Conservation (phyloP, 441 rosid genomes). For the Francoa sonchifolia region DNA sequence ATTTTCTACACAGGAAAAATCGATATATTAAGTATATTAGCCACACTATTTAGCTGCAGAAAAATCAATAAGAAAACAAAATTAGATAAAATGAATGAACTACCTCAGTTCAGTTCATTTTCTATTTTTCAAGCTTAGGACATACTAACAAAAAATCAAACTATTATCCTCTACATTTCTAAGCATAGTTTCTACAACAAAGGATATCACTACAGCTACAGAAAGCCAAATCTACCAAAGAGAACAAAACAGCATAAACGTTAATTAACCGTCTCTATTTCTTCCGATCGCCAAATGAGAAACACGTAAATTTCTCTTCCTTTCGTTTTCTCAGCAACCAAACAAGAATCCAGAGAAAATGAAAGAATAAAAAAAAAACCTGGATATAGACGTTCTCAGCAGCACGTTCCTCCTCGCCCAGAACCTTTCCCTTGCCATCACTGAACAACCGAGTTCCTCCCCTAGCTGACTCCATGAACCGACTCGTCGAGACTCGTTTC, state of each 20-base stretch:
- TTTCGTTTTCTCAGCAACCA: slow-evolving; percentile 1
- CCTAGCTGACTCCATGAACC: slow-evolving; percentile 36
- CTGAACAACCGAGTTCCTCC: slow-evolving; percentile 42
- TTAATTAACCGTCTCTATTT: neutral
- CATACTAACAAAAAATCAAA: too few species aligned
- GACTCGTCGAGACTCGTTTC: too few species aligned
- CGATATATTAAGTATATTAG: neutral
- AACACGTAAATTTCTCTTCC: neutral
- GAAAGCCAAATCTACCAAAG: too few species aligned
- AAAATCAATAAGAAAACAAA: slow-evolving; percentile 1
- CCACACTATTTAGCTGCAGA: neutral
- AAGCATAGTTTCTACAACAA: too few species aligned
- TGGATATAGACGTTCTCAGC: slow-evolving; percentile 63
- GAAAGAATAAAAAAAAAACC: slow-evolving; percentile 20
- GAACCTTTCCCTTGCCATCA: slow-evolving; percentile 51
- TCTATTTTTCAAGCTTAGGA: too few species aligned
- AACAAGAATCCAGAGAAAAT: neutral
- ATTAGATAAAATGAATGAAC: too few species aligned
- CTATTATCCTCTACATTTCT: too few species aligned
- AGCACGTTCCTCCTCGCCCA: slow-evolving; percentile 78
- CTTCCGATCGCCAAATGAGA: neutral
- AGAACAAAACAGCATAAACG: neutral
- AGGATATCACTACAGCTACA: too few species aligned
- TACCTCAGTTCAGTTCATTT: too few species aligned
- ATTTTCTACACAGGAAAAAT: slow-evolving; percentile 42